Percentiles rank a stretch among this genome's conserved stretches.
Evolutionary conservation across 306 rosid genomes (phyloP).

Genomic region (Prunus padus): DNA sequence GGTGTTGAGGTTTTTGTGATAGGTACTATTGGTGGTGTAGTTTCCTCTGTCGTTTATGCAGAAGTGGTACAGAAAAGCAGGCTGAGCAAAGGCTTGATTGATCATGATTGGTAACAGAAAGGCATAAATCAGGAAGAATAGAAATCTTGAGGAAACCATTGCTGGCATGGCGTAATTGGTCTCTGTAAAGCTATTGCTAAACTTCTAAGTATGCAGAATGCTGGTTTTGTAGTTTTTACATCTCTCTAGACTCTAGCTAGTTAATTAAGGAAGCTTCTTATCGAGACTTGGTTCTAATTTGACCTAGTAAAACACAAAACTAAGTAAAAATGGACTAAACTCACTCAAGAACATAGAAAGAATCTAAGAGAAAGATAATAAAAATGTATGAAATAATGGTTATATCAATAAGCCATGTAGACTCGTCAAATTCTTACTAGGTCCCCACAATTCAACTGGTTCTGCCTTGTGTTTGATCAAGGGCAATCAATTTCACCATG

Average conservation of each 20-base stretch:
- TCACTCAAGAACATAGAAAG: no score
- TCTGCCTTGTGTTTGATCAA: slow-evolving; percentile 14
- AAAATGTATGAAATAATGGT: no score
- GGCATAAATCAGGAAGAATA: slow-evolving; percentile 10
- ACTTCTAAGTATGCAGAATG: no score
- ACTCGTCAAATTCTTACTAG: slow-evolving; percentile 12
- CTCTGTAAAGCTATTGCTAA: background rate
- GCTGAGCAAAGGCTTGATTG: background rate
- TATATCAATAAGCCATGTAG: no score
- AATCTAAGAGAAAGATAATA: no score
- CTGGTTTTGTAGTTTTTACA: no score
- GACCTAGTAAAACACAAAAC: no score
- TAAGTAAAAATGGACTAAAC: no score
- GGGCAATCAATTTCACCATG: slow-evolving; percentile 10
- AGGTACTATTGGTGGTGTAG: background rate
- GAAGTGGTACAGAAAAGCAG: background rate
- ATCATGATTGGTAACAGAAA: slow-evolving; percentile 10
- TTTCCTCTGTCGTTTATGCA: background rate
- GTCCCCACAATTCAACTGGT: slow-evolving; percentile 23
- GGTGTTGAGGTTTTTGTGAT: background rate
- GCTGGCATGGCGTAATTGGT: background rate
- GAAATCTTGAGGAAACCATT: slow-evolving; percentile 19
- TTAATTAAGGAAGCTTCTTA: no score
- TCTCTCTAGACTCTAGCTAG: no score
- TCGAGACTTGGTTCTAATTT: no score